Evolutionary conservation across 2,329 filamentous ascomycete species (phyloP).

Genomic region (Fusarium goolgardi): DNA sequence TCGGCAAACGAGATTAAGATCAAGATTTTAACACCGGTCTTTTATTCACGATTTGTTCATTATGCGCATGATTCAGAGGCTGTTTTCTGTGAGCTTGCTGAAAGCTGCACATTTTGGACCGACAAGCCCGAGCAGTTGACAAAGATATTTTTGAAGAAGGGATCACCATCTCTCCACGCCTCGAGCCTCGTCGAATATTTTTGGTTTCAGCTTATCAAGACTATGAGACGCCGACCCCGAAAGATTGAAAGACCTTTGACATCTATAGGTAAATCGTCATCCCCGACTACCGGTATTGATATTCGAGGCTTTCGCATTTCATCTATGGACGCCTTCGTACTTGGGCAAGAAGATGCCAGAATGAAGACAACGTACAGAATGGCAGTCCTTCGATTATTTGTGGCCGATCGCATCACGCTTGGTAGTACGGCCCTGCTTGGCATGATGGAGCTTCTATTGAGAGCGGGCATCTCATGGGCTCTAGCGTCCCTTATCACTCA

Average conservation of each 20-base stretch:
- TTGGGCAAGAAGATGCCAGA: conserved; percentile 48
- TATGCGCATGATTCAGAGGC: conserved; percentile 72
- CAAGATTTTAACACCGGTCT: conserved; percentile 70
- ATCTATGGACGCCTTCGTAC: conserved; percentile 63
- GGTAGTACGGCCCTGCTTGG: conserved; percentile 50
- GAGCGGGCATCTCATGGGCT: conserved; percentile 51
- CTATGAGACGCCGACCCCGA: conserved; percentile 56
- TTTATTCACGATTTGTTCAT: conserved; percentile 74
- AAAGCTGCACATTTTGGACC: conserved; percentile 68
- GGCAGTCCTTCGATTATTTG: conserved; percentile 56
- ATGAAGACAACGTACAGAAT: conserved; percentile 52
- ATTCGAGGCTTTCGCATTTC: conserved; percentile 62
- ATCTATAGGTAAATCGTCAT: conserved; percentile 48
- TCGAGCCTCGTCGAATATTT: conserved; percentile 54
- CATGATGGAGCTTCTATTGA: conserved; percentile 50
- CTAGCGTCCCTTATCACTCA: conserved; percentile 35
- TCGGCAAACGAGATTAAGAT: conserved; percentile 61
- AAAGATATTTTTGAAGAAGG: conserved; percentile 57
- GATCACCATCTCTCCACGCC: conserved; percentile 51
- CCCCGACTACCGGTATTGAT: conserved; percentile 48
- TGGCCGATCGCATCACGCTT: conserved; percentile 57
- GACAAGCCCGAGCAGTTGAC: conserved; percentile 65
- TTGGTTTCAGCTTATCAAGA: conserved; percentile 59
- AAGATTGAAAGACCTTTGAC: conserved; percentile 57
- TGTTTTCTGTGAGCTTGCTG: conserved; percentile 68